Evolutionary conservation across 106 monocot genomes (phyloP), one percentile per base, ranked within the genome.

Genomic region (Acorus calamus): DNA sequence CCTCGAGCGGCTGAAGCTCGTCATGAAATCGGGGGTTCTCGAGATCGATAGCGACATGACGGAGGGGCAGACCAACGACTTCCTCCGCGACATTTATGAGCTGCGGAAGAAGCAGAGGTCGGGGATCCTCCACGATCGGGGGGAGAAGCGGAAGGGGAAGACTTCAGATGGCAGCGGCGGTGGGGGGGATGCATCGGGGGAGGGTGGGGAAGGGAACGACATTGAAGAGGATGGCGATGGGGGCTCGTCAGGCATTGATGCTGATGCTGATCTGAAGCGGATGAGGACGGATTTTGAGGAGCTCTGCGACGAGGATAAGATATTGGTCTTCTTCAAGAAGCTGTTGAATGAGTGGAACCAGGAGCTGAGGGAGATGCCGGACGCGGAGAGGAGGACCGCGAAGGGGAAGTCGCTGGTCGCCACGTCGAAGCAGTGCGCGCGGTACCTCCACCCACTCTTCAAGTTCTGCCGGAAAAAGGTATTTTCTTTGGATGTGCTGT

Each of bases 401-500:
- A 84, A 84, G 58, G 90, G 94, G 56, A 94, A 94, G 70, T 83
- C 83, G 3, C 80, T 84, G 75, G 86, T 94, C 10, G 94, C 94
- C 11, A 94, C 90, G 7, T 94, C 78, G 55, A 94, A 94, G 72
- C 94, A 94, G 72, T 94, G 94, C 8, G 94, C 90, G 42, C 81
- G 94, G 42, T 94, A 94, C 62, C 67, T 94, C 69, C 78, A 73
- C 48, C 94, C 94, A 8, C 72, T 94, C 8, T 94, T 94, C 67
- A 90, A 94, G 75, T 90, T 94, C 58, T 94, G 94, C 82, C 78
- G 94, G 67, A 94, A 94, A 64, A 90, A 94, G 89, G 94, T 94
- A 58, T 47, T 11, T 1, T 28, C 61, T 42, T 47, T 60, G 56
- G 47, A 42, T 8, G 8, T 12, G 5, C 28, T 14, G 46, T 11